Evolutionary conservation across 2,329 filamentous ascomycete genomes (phyloP), one percentile per base, ranked within the genome.

Genomic region (Ceratocystis cubensis): DNA sequence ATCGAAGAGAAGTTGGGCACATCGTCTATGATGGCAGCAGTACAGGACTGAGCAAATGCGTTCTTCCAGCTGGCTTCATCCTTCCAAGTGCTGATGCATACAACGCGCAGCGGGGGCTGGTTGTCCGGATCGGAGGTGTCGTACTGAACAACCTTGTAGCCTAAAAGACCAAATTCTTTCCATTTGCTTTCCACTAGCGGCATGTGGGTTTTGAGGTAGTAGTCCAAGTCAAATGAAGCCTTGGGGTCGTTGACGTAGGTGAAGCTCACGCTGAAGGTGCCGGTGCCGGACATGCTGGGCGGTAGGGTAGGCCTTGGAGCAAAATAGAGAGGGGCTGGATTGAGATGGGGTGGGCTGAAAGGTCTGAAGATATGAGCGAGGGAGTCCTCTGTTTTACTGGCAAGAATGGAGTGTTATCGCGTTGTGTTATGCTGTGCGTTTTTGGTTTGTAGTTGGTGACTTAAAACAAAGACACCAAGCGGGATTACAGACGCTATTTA

Each of bases 141-240:
- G 66, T 71, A 73, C 1, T 74, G 65, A 25, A 71, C 70, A 50
- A 76, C 71, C 62, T 71, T 71, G 74, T 73, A 76, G 66, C 69
- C 69, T 71, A 74, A 74, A 3, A 81, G 71, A 50, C 80, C 80
- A 63, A 73, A 70, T 1, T 71, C 67, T 0, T 65, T 69, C 78
- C 79, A 81, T 30, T 70, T 68, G 61, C 75, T 72, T 33, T 71
- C 68, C 17, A 77, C 76, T 2, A 81, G 72, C 1, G 76, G 75
- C 76, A 82, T 78, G 74, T 82, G 79, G 22, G 69, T 75, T 2
- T 70, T 65, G 46, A 80, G 70, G 71, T 81, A 82, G 75, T 81
- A 82, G 44, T 79, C 74, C 69, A 79, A 72, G 73, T 82, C 72
- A 73, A 81, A 82, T 68, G 72, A 73, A 46, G 72, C 50, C 33